These are phyloP conservation scores for Penicillium desertorum DNA, from an alignment of 495 filamentous ascomycete species.

Conservation along the genomic window DNA sequence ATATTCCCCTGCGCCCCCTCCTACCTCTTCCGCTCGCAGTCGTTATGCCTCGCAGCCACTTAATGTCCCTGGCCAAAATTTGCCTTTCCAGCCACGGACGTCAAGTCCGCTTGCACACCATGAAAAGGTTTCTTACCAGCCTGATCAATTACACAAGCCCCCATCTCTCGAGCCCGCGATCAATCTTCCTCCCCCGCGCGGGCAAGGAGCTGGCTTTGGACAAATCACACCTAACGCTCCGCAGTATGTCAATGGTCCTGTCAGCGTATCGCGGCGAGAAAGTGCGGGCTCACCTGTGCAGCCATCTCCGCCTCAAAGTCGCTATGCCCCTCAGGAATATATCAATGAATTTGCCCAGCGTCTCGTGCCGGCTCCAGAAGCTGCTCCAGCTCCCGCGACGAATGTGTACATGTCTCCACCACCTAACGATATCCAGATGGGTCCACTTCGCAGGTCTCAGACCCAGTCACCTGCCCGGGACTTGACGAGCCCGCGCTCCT, in stretches of 20 bases:
- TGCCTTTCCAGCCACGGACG: conserved; percentile 78
- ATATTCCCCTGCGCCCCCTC: conserved; percentile 49
- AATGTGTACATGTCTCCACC: conserved; percentile 31
- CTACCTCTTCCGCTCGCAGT: conserved; percentile 38
- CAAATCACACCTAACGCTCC: conserved; percentile 18
- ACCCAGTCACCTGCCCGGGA: conserved; percentile 77
- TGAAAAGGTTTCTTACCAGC: conserved; percentile 44
- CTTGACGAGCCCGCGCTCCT: conserved; percentile 51
- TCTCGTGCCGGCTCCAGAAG: conserved; percentile 46
- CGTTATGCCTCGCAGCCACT: conserved; percentile 54
- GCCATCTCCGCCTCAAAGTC: conserved; percentile 34
- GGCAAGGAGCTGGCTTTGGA: conserved; percentile 21
- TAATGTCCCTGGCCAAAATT: conserved; percentile 44
- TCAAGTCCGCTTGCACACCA: conserved; percentile 79
- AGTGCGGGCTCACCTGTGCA: conserved; percentile 19
- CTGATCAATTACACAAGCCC: conserved; percentile 27
- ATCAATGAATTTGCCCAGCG: conserved; percentile 54
- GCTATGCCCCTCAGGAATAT: conserved; percentile 46
- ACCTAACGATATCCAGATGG: conserved; percentile 32
- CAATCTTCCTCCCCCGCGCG: conserved; percentile 26
- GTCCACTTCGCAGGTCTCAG: conserved; percentile 70
- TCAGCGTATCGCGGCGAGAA: conserved; percentile 7
- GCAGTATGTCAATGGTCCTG: conserved; percentile 11
- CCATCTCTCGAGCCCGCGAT: conserved; percentile 33
- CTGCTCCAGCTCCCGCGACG: conserved; percentile 34